Conservation (phyloP, 83 land plant species). For the Diphasiastrum complanatum region DNA sequence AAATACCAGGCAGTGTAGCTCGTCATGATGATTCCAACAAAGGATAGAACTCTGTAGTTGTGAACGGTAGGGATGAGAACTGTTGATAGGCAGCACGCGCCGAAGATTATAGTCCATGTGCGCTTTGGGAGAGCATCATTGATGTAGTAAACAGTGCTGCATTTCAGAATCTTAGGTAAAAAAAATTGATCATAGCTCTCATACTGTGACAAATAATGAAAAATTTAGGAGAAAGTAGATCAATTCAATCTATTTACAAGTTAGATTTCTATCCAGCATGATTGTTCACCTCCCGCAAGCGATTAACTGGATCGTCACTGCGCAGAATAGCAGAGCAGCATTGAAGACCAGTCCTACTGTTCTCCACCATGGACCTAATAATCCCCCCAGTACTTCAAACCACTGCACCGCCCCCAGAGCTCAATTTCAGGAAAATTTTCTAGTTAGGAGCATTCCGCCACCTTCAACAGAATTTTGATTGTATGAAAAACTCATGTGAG, state of each 20-base stretch:
- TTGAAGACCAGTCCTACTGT: slow-evolving; percentile 71
- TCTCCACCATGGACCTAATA: slow-evolving; percentile 71
- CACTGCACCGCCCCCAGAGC: slow-evolving; percentile 31
- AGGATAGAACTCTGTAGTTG: slow-evolving; percentile 72
- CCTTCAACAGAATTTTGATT: background rate
- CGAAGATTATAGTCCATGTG: slow-evolving; percentile 79
- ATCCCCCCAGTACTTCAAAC: slow-evolving; percentile 76
- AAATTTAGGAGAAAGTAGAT: background rate
- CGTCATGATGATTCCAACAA: slow-evolving; percentile 71
- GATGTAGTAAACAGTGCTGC: slow-evolving; percentile 76
- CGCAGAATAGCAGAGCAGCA: slow-evolving; percentile 52
- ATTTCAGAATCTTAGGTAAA: slow-evolving; percentile 2
- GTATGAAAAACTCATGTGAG: background rate
- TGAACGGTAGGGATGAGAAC: slow-evolving; percentile 76
- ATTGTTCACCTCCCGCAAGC: slow-evolving; percentile 66
- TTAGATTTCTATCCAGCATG: background rate
- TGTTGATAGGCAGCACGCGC: slow-evolving; percentile 73
- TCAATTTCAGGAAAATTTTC: background rate
- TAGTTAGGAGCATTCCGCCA: no score
- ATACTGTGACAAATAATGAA: background rate
- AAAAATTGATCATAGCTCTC: background rate
- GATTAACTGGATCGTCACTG: slow-evolving; percentile 76
- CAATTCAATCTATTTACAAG: slow-evolving; percentile 11
- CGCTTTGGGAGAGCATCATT: slow-evolving; percentile 66
- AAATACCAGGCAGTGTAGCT: slow-evolving; percentile 87